Conservation (phyloP, 305 asterid species). For the Withania somnifera region DNA sequence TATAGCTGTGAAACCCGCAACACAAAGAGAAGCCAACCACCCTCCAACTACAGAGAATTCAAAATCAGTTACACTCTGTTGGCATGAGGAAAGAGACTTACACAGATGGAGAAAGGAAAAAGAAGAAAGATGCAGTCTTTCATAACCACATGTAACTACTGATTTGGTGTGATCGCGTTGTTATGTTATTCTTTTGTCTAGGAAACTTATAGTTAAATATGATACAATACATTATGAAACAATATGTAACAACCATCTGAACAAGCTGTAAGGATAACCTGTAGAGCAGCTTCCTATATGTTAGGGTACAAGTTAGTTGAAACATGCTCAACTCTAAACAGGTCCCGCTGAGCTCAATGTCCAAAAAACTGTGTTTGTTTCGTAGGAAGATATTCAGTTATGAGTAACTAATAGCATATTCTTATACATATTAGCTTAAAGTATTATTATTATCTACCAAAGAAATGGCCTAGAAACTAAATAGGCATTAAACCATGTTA, state of each 20-base stretch:
- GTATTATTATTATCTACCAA: neutral
- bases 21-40: slow-evolving; percentile 82
- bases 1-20: slow-evolving; percentile 84
- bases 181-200: neutral
- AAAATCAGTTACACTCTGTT: neutral
- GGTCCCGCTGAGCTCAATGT: neutral
- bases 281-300: neutral
- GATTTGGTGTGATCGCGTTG: neutral
- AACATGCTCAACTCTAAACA: neutral
- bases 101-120: neutral
- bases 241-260: neutral
- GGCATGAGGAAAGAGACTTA: neutral
- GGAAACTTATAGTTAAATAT: no score
- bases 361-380: neutral
- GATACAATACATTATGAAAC: neutral
- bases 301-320: neutral
- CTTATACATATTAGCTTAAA: neutral
- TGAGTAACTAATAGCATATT: neutral
- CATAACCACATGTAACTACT: neutral
- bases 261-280: neutral
- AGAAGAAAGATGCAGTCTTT: neutral
- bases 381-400: neutral
- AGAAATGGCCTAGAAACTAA: neutral
- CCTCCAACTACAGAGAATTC: slow-evolving; percentile 50
- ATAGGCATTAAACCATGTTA: neutral